A percentile compares a stretch with the other conserved stretches of the same genome.
These are phyloP conservation scores for Castanopsis chinensis DNA, from an alignment of 306 rosid genomes.

Conservation along the genomic window DNA sequence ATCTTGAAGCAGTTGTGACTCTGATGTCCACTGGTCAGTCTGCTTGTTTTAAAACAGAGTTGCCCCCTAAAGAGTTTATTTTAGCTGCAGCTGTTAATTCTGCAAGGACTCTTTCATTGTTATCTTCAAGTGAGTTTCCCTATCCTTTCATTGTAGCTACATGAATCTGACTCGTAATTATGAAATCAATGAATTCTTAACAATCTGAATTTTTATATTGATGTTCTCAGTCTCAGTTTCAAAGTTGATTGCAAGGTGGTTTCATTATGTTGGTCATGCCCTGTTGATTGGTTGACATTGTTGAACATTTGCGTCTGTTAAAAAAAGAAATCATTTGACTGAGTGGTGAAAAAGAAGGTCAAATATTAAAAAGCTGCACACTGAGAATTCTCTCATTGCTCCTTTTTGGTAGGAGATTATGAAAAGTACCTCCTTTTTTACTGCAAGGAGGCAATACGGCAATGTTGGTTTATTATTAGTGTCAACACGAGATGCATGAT, in stretches of 20 bases:
- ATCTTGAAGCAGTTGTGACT: slow-evolving; percentile 64
- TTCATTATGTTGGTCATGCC: background rate
- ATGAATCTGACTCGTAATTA: background rate
- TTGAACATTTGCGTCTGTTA: background rate
- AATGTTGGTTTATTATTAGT: background rate
- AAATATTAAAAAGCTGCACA: background rate
- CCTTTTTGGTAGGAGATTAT: background rate
- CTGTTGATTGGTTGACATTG: background rate
- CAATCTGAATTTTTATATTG: background rate
- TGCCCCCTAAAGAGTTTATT: slow-evolving; percentile 60
- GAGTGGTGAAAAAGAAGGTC: background rate
- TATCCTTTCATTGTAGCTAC: slow-evolving; percentile 28
- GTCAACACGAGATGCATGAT: slow-evolving; percentile 2
- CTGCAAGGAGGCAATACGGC: background rate
- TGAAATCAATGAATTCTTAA: background rate
- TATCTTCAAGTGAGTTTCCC: slow-evolving; percentile 72
- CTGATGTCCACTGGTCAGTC: slow-evolving; percentile 83
- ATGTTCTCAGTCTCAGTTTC: background rate
- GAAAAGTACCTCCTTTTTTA: background rate
- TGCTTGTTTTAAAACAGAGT: slow-evolving; percentile 48
- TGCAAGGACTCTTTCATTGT: slow-evolving; percentile 42
- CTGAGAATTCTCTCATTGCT: background rate
- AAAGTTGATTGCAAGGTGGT: background rate
- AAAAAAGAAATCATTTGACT: background rate
- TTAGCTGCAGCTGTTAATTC: slow-evolving; percentile 70